phyloP scores from a whole-genome alignment of 768 basidiomycete genomes.

The Podaxis sp. region DNA sequence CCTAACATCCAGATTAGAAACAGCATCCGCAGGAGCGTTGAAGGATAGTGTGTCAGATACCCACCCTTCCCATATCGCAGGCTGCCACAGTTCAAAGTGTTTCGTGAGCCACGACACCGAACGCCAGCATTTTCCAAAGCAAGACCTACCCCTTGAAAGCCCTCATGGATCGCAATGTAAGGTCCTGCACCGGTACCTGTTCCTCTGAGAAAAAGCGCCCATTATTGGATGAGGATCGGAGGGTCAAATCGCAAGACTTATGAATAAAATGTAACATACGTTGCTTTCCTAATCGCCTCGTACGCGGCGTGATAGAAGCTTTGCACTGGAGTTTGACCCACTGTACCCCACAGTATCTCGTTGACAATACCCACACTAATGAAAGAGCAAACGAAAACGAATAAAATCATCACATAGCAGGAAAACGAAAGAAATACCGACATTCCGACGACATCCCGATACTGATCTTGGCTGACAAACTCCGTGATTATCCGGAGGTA shows the following conservation, averaged over 20 bases:
- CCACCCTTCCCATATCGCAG: conserved; percentile 45
- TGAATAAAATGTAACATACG: conserved; percentile 28
- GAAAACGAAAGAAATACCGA: conserved; percentile 27
- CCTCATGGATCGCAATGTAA: conserved; percentile 63
- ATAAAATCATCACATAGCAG: background rate
- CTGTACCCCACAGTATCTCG: conserved; percentile 57
- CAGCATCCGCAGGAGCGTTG: background rate
- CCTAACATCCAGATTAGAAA: conserved; percentile 30
- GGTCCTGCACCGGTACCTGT: conserved; percentile 58
- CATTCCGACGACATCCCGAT: conserved; percentile 71
- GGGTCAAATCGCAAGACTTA: conserved; percentile 2
- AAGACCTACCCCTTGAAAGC: conserved; percentile 53
- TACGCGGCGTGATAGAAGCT: conserved; percentile 49
- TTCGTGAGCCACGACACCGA: conserved; percentile 1
- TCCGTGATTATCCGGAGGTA: conserved; percentile 80
- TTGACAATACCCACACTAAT: conserved; percentile 58
- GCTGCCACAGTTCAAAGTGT: conserved; percentile 26
- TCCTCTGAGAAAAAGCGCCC: conserved; percentile 44
- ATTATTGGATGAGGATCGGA: conserved; percentile 2
- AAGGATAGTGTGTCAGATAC: conserved; percentile 1
- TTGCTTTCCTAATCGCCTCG: conserved; percentile 41
- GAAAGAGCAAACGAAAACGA: conserved; percentile 16
- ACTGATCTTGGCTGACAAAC: conserved; percentile 82
- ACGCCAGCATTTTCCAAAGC: conserved; percentile 16
- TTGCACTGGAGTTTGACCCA: conserved; percentile 47